These are phyloP conservation scores for Populus alba DNA, from an alignment of 345 rosid genomes.

Conservation along the genomic window DNA sequence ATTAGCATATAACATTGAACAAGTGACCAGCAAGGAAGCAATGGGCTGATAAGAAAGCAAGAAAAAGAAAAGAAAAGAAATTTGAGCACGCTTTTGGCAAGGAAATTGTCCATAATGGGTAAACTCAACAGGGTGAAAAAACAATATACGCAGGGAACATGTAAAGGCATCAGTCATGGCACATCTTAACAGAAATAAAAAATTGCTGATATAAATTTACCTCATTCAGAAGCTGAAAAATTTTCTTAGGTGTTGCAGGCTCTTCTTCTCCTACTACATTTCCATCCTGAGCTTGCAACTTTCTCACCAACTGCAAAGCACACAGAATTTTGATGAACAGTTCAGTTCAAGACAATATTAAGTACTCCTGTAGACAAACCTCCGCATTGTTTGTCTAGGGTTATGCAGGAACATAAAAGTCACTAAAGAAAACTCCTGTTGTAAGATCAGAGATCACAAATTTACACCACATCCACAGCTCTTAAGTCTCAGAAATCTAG, in stretches of 20 bases:
- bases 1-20: background rate
- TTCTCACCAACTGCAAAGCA: constrained; percentile 62
- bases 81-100: background rate
- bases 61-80: background rate
- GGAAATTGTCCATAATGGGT: background rate
- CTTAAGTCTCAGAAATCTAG: background rate
- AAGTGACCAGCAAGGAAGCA: background rate
- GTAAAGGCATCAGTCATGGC: background rate
- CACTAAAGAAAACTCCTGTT: background rate
- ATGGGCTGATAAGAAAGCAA: background rate
- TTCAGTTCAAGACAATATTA: background rate
- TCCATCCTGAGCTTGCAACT: constrained; percentile 80
- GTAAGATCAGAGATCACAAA: background rate
- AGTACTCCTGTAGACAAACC: background rate
- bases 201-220: constrained; percentile 16
- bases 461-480: background rate
- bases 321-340: background rate
- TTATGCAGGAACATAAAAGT: background rate
- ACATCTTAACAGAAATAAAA: background rate
- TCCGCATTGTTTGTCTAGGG: background rate
- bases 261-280: constrained; percentile 37
- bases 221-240: constrained; percentile 89
- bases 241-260: constrained; percentile 58
- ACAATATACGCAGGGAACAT: background rate
- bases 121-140: background rate